Base-by-base conservation (phyloP, 371 early-diverging fungal genomes). In the Mortierella sp. region DNA sequence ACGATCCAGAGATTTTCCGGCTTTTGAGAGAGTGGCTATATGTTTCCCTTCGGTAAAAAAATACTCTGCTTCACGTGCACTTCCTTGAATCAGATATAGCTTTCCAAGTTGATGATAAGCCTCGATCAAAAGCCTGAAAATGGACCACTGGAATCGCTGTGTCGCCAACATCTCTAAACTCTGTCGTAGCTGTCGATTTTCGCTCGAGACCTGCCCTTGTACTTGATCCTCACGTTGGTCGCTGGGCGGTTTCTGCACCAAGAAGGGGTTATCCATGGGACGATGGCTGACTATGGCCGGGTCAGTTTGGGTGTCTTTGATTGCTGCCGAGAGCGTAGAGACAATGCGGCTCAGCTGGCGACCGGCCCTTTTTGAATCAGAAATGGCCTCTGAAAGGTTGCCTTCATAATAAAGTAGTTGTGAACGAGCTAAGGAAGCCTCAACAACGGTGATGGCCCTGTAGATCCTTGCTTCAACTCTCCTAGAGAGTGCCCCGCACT, bases 1-100 rank as follows among this genome's bases (percentile, higher is more conserved):
- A 9, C 75, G 70, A 28, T 78, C 83, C 17, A 75, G 65, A 55
- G 86, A 86, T 10, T 79, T 64, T 7, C 83, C 76, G 0, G 93
- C 89, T 19, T 79, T 83, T 6, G 89, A 82, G 6, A 83, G 81
- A 42, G 79, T 82, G 1, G 92, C 89, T 15, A 93, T 79, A 12
- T 76, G 69, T 42, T 87, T 76, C 0, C 91, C 93, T 64, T 90
- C 87, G 29, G 84, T 76, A 19, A 90, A 73, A 77, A 89, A 93
- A 68, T 93, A 92, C 49, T 92, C 89, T 0, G 92, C 89, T 64
- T 94, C 92, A 29, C 84, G 78, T 56, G 87, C 83, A 6, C 93
- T 91, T 0, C 96, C 96, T 1, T 90, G 90, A 0, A 82, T 49
- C 29, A 91, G 69, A 53, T 90, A 87, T 5, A 94, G 63, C 12